Base-by-base conservation (phyloP, 2,329 filamentous ascomycete genomes). In the Alternaria hordeiaustralica region DNA sequence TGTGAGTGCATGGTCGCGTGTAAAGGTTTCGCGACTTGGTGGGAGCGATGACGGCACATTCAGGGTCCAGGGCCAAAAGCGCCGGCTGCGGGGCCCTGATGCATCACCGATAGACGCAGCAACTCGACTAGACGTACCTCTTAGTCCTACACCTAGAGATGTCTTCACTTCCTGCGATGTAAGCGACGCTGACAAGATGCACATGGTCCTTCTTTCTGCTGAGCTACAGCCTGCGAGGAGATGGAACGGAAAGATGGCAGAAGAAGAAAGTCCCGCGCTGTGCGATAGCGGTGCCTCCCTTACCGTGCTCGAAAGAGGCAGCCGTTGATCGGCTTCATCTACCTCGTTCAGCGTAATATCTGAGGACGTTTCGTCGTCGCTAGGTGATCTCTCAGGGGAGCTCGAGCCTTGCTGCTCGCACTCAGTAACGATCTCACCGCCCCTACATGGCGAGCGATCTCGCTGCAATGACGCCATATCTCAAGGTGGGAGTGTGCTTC, bases 181-280 rank as follows among this genome's bases (percentile, higher is more conserved):
- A 20, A 78, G 67, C 26, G 74, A 69, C n/a, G 61, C 64, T 36
- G 75, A 70, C 55, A 67, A 72, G 51, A 71, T 73, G 60, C 71
- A 76, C 77, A 79, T 79, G 54, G 33, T 33, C 41, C 4, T n/a
- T 66, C 77, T 62, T 10, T 61, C 70, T 44, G 66, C 65, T 12
- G 69, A 60, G 61, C 69, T 75, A 65, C 78, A 80, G 46, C 66
- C 76, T 12, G 72, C 70, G 25, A 74, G 54, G 46, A 75, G 71
- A 63, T 75, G 71, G 44, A 73, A 59, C 2, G 70, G 69, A 57
- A 74, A 72, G 54, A 71, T 23, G 15, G 21, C 49, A 53, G 20
- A 41, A 41, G 28, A 45, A 10, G 58, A 21, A 49, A 55, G 41
- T 21, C 47, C 8, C 45, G 36, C 28, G 33, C 23, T 54, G 20